Evolutionary conservation across 2,329 filamentous ascomycete genomes (phyloP).

Genomic region (Daldinia sp.): DNA sequence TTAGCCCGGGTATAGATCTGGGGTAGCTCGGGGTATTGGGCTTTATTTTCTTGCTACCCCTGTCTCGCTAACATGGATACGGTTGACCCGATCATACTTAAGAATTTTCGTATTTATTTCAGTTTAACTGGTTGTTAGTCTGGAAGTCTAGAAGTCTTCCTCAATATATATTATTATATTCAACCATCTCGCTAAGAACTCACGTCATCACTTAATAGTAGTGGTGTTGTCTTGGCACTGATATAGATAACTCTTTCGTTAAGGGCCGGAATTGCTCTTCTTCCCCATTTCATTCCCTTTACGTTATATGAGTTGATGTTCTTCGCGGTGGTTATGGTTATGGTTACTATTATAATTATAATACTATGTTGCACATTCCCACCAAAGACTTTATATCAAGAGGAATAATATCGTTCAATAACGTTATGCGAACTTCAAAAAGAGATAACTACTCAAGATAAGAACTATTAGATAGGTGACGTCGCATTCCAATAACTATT

Average conservation of each 20-base stretch:
- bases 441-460: background rate
- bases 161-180: background rate
- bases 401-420: background rate
- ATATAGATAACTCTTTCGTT: background rate
- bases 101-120: background rate
- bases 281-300: background rate
- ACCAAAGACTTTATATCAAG: background rate
- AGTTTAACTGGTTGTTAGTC: background rate
- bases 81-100: conserved; percentile 11
- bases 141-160: background rate
- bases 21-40: conserved; percentile 30
- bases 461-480: background rate
- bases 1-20: conserved; percentile 24
- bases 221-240: background rate
- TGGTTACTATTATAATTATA: background rate
- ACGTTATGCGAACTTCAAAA: background rate
- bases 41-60: conserved; percentile 9
- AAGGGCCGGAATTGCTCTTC: background rate
- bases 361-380: no score
- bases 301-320: background rate
- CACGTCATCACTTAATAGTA: background rate
- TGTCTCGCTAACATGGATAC: conserved; percentile 14
- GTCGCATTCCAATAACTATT: conserved; percentile 14
- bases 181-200: background rate
- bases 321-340: background rate